Conservation (phyloP, 2,329 filamentous ascomycete species). For the Penicillium crustosum region DNA sequence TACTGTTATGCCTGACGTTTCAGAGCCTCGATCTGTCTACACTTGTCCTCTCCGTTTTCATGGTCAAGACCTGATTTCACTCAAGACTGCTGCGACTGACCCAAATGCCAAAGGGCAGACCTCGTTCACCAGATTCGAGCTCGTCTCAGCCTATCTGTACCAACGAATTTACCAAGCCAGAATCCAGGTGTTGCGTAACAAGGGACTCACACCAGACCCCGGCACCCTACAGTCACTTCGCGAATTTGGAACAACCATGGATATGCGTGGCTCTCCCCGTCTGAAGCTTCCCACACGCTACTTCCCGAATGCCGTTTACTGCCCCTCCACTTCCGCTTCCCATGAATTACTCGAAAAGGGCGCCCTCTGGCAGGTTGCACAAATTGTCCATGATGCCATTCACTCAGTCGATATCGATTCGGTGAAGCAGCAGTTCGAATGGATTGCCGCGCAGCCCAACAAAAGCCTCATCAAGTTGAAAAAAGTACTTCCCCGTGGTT, state of each 20-base stretch:
- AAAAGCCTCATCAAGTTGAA: neutral
- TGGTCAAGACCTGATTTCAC: neutral
- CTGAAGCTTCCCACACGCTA: conserved; percentile 1
- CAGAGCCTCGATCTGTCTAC: neutral
- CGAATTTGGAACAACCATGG: neutral
- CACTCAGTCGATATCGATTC: neutral
- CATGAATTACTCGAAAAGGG: neutral
- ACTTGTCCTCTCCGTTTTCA: neutral
- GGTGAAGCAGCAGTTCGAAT: neutral
- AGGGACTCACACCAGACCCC: neutral
- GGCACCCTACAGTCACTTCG: neutral
- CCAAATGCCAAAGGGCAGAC: neutral
- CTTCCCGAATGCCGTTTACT: conserved; percentile 1
- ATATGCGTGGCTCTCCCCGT: conserved; percentile 2
- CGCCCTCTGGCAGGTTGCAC: neutral
- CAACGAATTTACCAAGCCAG: neutral
- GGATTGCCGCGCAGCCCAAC: conserved; percentile 4
- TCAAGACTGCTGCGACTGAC: neutral
- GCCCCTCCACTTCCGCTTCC: neutral
- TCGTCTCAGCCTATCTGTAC: conserved; percentile 1
- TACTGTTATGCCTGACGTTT: neutral
- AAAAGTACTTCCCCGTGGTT: neutral
- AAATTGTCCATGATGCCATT: neutral
- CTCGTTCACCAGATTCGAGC: neutral
- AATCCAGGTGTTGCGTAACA: neutral